A percentile compares a stretch with the other conserved stretches of the same genome.
Conservation (phyloP, 2,329 filamentous ascomycete genomes). For the Incumbomyces delicatus region DNA sequence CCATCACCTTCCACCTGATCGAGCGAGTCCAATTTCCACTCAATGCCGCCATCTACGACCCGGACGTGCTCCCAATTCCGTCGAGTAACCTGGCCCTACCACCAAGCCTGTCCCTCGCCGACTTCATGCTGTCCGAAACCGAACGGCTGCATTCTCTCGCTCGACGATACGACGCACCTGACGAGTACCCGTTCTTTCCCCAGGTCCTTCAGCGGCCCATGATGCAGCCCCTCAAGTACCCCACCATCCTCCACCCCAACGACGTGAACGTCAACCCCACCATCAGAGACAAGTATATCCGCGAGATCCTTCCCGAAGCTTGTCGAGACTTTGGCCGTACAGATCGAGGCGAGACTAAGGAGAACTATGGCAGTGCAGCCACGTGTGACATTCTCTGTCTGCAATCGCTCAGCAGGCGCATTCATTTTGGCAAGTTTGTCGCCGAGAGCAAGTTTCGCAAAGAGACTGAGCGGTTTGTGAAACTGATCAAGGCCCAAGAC, state of each 20-base stretch:
- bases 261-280: conserved; percentile 79
- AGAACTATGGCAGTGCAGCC: conserved; percentile 91
- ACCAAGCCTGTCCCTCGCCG: conserved; percentile 90
- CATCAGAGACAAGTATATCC: conserved; percentile 77
- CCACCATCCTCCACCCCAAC: conserved; percentile 77
- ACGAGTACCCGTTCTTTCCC: conserved; percentile 97
- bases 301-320: conserved; percentile 70
- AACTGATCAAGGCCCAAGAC: conserved; percentile 72
- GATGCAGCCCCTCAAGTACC: conserved; percentile 80
- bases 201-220: conserved; percentile 68
- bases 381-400: conserved; percentile 84
- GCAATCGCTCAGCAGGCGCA: conserved; percentile 78
- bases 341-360: conserved; percentile 74
- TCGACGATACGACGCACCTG: conserved; percentile 87
- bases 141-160: conserved; percentile 87
- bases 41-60: conserved; percentile 75
- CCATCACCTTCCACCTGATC: conserved; percentile 93
- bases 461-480: conserved; percentile 69
- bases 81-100: conserved; percentile 66
- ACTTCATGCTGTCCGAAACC: conserved; percentile 87
- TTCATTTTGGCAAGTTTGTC: conserved; percentile 98
- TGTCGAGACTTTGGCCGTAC: conserved; percentile 67
- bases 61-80: conserved; percentile 71
- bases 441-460: conserved; percentile 89
- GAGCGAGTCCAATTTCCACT: conserved; percentile 96